A percentile compares a stretch with the other conserved stretches of the same genome.
phyloP scores from a whole-genome alignment of 2,329 filamentous ascomycete species.

The Apiospora aurea region DNA sequence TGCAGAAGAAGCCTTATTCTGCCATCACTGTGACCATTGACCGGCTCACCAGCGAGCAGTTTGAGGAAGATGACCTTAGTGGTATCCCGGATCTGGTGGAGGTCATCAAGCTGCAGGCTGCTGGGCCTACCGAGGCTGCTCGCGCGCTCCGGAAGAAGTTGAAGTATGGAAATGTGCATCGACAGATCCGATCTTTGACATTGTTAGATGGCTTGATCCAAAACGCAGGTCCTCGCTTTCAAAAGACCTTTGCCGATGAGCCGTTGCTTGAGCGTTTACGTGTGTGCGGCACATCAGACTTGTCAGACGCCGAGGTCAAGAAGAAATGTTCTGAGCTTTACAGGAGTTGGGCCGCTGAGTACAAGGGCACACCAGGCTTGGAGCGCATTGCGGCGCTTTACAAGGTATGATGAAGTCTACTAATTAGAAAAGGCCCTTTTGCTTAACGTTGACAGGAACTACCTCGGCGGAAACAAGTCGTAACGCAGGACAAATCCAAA shows the following conservation, averaged over 20 bases:
- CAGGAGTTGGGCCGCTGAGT: constrained; percentile 82
- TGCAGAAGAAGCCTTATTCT: constrained; percentile 84
- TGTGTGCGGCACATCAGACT: constrained; percentile 82
- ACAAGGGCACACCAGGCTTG: constrained; percentile 81
- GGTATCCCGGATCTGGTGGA: constrained; percentile 95
- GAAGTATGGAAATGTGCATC: constrained; percentile 96
- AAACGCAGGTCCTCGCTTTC: constrained; percentile 88
- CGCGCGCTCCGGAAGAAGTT: constrained; percentile 96
- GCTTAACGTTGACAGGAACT: constrained; percentile 55
- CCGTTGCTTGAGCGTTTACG: constrained; percentile 89
- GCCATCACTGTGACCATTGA: constrained; percentile 94
- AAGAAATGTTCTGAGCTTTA: constrained; percentile 90
- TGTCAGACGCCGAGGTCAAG: constrained; percentile 85
- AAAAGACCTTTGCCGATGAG: constrained; percentile 88
- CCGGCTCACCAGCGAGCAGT: constrained; percentile 85
- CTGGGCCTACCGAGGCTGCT: constrained; percentile 87
- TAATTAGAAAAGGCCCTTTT: neutral
- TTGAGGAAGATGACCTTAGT: constrained; percentile 88
- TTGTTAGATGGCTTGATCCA: constrained; percentile 93
- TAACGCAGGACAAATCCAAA: constrained; percentile 79
- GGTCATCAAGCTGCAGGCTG: constrained; percentile 86
- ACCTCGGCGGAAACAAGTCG: constrained; percentile 72
- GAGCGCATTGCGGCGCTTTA: constrained; percentile 82
- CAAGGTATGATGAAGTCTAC: constrained; percentile 51
- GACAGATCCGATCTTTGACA: constrained; percentile 86